phyloP scores from a whole-genome alignment of 352 stramenopile genomes.

The Globisporangium solare region DNA sequence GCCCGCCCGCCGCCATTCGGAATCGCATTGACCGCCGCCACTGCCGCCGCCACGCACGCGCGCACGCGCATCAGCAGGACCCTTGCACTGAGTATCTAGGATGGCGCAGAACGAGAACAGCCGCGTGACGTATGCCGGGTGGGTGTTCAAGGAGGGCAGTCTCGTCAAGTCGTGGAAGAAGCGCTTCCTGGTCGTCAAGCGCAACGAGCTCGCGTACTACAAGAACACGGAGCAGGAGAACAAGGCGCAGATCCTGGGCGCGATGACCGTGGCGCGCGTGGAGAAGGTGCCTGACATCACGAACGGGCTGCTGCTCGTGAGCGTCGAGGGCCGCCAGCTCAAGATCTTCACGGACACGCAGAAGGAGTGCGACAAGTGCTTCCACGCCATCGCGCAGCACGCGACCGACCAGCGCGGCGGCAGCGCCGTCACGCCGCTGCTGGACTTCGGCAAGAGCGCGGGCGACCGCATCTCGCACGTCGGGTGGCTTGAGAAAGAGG shows the following conservation, averaged over 20 bases:
- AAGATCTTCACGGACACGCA: constrained; percentile 81
- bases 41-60: background rate
- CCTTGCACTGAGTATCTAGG: background rate
- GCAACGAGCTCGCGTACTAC: constrained; percentile 73
- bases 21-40: background rate
- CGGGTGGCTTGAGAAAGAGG: constrained; percentile 78
- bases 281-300: constrained; percentile 64
- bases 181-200: constrained; percentile 77
- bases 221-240: constrained; percentile 66
- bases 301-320: constrained; percentile 63
- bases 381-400: constrained; percentile 52
- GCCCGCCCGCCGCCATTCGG: no score
- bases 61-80: background rate
- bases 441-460: background rate
- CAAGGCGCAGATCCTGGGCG: constrained; percentile 62
- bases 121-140: constrained; percentile 65
- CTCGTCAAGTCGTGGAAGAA: constrained; percentile 84
- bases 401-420: constrained; percentile 31
- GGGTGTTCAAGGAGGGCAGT: constrained; percentile 76
- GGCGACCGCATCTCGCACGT: constrained; percentile 49
- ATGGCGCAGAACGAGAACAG: constrained; percentile 17
- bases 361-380: constrained; percentile 65
- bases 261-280: constrained; percentile 62
- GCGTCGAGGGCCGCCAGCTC: constrained; percentile 61
- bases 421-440: background rate